A percentile compares a stretch with the other conserved stretches of the same genome.
Conservation (phyloP, 495 filamentous ascomycete species). For the Aspergillus conjunctus region DNA sequence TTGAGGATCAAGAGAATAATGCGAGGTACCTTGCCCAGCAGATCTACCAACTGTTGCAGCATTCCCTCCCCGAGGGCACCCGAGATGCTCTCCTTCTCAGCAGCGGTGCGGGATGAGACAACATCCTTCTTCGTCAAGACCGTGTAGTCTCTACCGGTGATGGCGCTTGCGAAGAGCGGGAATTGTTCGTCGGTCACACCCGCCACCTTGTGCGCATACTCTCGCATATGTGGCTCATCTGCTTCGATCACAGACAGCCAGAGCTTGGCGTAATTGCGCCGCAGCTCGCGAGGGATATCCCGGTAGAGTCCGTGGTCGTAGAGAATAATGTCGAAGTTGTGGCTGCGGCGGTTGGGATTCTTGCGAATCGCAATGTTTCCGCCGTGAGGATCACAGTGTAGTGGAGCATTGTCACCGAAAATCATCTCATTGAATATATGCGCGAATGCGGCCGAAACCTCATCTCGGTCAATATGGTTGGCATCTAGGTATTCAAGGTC, state of each 20-base stretch:
- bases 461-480: conserved; percentile 88
- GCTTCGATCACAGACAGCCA: conserved; percentile 95
- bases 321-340: conserved; percentile 97
- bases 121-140: conserved; percentile 64
- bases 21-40: conserved; percentile 85
- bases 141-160: conserved; percentile 89
- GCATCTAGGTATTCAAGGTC: conserved; percentile 84
- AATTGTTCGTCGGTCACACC: conserved; percentile 91
- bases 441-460: conserved; percentile 90
- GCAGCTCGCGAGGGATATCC: conserved; percentile 76
- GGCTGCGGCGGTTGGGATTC: conserved; percentile 57
- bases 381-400: conserved; percentile 98
- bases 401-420: conserved; percentile 82
- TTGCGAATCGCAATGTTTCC: conserved; percentile 93
- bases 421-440: conserved; percentile 99
- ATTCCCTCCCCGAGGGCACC: conserved; percentile 83
- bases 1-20: conserved; percentile 96
- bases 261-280: conserved; percentile 90
- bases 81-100: conserved; percentile 82
- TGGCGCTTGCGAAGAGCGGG: conserved; percentile 91
- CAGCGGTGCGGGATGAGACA: conserved; percentile 61
- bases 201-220: conserved; percentile 85
- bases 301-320: conserved; percentile 98
- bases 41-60: conserved; percentile 80
- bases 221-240: conserved; percentile 79